Evolutionary conservation across 2,329 filamentous ascomycete species (phyloP).

Genomic region (Aspergillus fumigatus): DNA sequence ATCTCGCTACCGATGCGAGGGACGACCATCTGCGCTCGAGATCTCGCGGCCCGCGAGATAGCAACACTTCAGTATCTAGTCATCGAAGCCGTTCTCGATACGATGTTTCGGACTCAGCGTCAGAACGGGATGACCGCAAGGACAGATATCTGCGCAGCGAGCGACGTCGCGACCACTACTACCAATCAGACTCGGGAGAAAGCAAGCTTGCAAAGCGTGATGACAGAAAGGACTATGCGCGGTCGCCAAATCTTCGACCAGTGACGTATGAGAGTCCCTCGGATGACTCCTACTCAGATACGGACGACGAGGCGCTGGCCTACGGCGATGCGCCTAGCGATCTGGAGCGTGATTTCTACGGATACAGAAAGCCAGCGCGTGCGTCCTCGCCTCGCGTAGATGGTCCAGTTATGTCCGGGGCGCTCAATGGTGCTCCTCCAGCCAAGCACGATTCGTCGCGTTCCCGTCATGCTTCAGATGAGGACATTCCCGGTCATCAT

Average conservation of each 20-base stretch:
- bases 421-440: constrained; percentile 6
- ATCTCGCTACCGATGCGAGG: constrained; percentile 26
- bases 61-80: constrained; percentile 2
- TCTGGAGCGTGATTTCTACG: constrained; percentile 14
- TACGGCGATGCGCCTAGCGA: constrained; percentile 30
- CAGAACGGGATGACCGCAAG: constrained; percentile 16
- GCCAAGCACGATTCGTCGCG: constrained; percentile 9
- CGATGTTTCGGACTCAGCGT: constrained; percentile 19
- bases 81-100: constrained; percentile 19
- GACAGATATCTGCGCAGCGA: constrained; percentile 15
- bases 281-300: constrained; percentile 25
- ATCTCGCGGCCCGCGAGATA: constrained; percentile 12
- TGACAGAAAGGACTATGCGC: constrained; percentile 8
- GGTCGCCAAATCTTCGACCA: constrained; percentile 18
- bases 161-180: constrained; percentile 19
- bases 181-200: constrained; percentile 24
- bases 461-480: constrained; percentile 6
- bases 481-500: constrained; percentile 21
- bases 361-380: constrained; percentile 8
- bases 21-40: constrained; percentile 23
- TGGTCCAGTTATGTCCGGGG: constrained; percentile 16
- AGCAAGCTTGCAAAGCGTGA: constrained; percentile 9
- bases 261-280: constrained; percentile 20
- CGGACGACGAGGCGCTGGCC: constrained; percentile 33
- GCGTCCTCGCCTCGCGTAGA: constrained; percentile 7